Evolutionary conservation across 2,329 filamentous ascomycete species (phyloP).

Genomic region (Sclerotinia spermophila): DNA sequence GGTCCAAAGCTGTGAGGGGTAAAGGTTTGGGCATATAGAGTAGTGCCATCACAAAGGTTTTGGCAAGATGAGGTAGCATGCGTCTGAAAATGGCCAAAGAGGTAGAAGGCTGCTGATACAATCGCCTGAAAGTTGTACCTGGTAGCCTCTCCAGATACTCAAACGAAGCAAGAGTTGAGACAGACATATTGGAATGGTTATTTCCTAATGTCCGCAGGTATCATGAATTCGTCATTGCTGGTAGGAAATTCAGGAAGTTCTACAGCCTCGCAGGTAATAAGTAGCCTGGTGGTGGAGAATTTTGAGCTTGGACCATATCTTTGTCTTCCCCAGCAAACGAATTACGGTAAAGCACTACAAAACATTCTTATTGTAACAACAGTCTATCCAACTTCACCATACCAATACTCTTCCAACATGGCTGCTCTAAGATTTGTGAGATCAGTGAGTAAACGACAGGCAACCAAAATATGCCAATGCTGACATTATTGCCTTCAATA

Average conservation of each 20-base stretch:
- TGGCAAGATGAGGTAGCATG: constrained; percentile 92
- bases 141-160: constrained; percentile 92
- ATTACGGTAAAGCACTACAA: neutral
- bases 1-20: constrained; percentile 73
- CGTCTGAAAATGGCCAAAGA: constrained; percentile 93
- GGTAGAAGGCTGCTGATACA: constrained; percentile 95
- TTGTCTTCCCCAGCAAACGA: neutral
- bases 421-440: constrained; percentile 59
- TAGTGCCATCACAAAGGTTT: constrained; percentile 92
- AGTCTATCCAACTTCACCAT: neutral
- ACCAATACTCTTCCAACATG: constrained; percentile 39
- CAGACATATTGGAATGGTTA: constrained; percentile 34
- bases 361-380: constrained; percentile 10
- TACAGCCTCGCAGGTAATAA: neutral
- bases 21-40: constrained; percentile 85
- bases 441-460: constrained; percentile 47
- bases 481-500: constrained; percentile 23
- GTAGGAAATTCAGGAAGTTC: neutral
- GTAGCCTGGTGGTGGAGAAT: constrained; percentile 9
- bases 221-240: constrained; percentile 30
- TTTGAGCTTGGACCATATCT: neutral
- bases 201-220: constrained; percentile 15
- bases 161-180: constrained; percentile 59
- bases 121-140: constrained; percentile 81
- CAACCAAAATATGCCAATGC: neutral